A percentile compares a stretch with the other conserved stretches of the same genome.
Evolutionary conservation across 2,329 filamentous ascomycete species (phyloP).

Genomic region (Exophiala dermatitidis): DNA sequence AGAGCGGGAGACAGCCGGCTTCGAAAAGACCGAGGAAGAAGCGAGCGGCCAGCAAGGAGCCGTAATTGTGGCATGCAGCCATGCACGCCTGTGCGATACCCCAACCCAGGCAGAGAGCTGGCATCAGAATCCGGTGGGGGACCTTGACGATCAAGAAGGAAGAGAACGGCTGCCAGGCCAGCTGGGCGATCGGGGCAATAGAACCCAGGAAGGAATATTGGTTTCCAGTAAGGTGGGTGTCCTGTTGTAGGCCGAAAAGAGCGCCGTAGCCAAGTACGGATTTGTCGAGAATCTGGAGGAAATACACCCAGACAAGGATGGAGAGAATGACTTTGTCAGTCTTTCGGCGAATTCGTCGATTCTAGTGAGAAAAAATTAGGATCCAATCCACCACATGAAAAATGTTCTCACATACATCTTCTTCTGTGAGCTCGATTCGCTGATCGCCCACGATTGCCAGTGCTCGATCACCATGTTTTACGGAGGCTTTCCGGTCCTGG

Average conservation of each 20-base stretch:
- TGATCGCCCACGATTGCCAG: constrained; percentile 25
- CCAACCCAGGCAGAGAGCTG: constrained; percentile 43
- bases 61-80: constrained; percentile 43
- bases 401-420: constrained; percentile 29
- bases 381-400: no score
- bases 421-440: constrained; percentile 33
- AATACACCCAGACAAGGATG: constrained; percentile 42
- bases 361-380: constrained; percentile 30
- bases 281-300: constrained; percentile 52
- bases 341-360: constrained; percentile 52
- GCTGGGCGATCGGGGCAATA: constrained; percentile 53
- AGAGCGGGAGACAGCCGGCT: constrained; percentile 44
- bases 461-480: constrained; percentile 25
- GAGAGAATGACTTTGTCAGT: constrained; percentile 54
- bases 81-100: constrained; percentile 44
- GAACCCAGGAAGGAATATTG: constrained; percentile 54
- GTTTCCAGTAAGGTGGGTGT: constrained; percentile 46
- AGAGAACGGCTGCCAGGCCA: constrained; percentile 55
- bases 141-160: constrained; percentile 55
- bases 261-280: constrained; percentile 51
- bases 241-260: constrained; percentile 48
- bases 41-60: constrained; percentile 41
- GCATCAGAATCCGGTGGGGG: constrained; percentile 54
- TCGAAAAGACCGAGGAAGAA: constrained; percentile 51
- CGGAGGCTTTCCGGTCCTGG: constrained; percentile 3